Percentiles rank a stretch among this genome's conserved stretches.
These are phyloP conservation scores for Fusarium nurragi DNA, from an alignment of 2,329 filamentous ascomycete species.

Conservation along the genomic window DNA sequence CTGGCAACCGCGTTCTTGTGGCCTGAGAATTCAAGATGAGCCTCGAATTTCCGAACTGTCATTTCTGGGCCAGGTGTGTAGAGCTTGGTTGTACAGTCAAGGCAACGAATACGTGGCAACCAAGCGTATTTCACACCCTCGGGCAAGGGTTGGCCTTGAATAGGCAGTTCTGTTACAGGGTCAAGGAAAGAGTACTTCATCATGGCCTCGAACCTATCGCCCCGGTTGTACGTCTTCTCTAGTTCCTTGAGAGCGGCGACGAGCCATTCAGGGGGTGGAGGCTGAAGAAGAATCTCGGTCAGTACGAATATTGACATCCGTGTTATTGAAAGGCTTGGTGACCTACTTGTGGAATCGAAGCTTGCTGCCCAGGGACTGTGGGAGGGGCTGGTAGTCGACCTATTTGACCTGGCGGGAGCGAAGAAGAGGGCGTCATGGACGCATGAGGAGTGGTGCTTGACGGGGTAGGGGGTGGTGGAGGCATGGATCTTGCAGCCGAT, in stretches of 20 bases:
- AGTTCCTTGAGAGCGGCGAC: slow-evolving; percentile 76
- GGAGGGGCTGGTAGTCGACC: slow-evolving; percentile 76
- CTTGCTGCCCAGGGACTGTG: slow-evolving; percentile 64
- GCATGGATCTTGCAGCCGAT: slow-evolving; percentile 48
- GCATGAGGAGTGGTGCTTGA: slow-evolving; percentile 51
- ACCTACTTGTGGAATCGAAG: slow-evolving; percentile 68
- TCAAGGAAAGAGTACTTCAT: slow-evolving; percentile 93
- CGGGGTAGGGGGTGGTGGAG: slow-evolving; percentile 53
- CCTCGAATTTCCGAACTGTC: slow-evolving; percentile 90
- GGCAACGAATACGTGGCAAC: slow-evolving; percentile 88
- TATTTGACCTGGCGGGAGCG: slow-evolving; percentile 62
- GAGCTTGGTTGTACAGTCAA: slow-evolving; percentile 91
- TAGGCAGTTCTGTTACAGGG: slow-evolving; percentile 71
- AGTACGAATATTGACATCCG: slow-evolving; percentile 13
- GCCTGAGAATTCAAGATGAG: slow-evolving; percentile 85
- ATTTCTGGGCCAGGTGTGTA: slow-evolving; percentile 90
- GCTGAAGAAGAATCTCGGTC: slow-evolving; percentile 60
- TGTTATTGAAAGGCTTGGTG: slow-evolving; percentile 7
- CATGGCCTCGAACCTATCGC: slow-evolving; percentile 83
- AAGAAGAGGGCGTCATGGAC: slow-evolving; percentile 49
- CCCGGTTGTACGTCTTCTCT: slow-evolving; percentile 73
- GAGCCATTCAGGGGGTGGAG: slow-evolving; percentile 89
- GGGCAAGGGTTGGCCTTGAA: slow-evolving; percentile 66
- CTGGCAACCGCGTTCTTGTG: slow-evolving; percentile 75
- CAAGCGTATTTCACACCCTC: slow-evolving; percentile 80